These are phyloP conservation scores for Neoascochyta sp. DNA, from an alignment of 2,329 filamentous ascomycete species.

Conservation along the genomic window DNA sequence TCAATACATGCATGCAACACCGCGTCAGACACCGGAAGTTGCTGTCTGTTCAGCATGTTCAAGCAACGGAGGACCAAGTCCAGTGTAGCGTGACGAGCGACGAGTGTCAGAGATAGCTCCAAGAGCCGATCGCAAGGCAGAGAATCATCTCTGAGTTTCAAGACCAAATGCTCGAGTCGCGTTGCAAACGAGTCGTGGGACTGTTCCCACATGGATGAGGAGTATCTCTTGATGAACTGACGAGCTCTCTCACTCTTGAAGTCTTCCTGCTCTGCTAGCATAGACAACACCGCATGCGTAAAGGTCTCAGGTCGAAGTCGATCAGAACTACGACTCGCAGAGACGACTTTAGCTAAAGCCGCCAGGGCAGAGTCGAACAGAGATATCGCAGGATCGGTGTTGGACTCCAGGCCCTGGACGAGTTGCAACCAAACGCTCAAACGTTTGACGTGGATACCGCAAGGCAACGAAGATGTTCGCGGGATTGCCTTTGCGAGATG, in stretches of 20 bases:
- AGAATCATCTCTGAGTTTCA: too few species aligned
- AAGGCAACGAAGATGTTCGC: conserved; percentile 1
- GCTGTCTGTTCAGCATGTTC: conserved; percentile 6
- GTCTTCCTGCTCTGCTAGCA: too few species aligned
- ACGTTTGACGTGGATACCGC: neutral
- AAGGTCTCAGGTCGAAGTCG: too few species aligned
- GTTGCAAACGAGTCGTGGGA: too few species aligned
- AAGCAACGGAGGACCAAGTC: conserved; percentile 10
- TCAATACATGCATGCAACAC: too few species aligned
- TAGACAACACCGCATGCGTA: too few species aligned
- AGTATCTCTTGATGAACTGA: too few species aligned
- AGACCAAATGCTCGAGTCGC: too few species aligned
- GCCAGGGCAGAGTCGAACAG: conserved; percentile 1
- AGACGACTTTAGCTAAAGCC: too few species aligned
- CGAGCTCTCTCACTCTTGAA: too few species aligned
- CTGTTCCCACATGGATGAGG: too few species aligned
- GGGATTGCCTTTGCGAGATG: conserved; percentile 6
- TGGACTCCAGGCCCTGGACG: conserved; percentile 15
- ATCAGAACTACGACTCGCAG: neutral
- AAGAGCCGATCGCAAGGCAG: too few species aligned
- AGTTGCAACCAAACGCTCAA: conserved; percentile 18
- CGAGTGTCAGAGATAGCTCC: conserved; percentile 11
- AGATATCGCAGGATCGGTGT: neutral
- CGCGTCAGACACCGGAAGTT: conserved; percentile 4
- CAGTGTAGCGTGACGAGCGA: conserved; percentile 9